Conservation (phyloP, 306 rosid genomes). For the Cicer cuneatum region DNA sequence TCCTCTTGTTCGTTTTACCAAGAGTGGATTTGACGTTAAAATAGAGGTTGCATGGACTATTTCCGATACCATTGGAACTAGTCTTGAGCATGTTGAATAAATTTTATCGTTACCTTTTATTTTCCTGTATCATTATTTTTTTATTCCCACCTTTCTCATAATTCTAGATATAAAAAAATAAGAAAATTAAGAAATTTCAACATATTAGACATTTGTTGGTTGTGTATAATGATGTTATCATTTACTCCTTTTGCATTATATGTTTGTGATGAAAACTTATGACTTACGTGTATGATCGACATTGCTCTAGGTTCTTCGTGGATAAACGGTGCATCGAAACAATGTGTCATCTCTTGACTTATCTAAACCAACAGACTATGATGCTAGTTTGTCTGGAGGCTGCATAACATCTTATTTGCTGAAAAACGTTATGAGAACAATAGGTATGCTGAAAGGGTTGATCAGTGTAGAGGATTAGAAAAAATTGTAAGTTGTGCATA, state of each 20-base stretch:
- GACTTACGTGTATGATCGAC: background rate
- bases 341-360: conserved; percentile 53
- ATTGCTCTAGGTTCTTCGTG: conserved; percentile 54
- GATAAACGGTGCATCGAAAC: conserved; percentile 53
- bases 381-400: conserved; percentile 84
- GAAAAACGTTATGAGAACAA: conserved; percentile 85
- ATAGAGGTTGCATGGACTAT: conserved; percentile 95
- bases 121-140: background rate
- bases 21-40: conserved; percentile 80
- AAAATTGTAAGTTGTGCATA: conserved; percentile 82
- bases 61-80: conserved; percentile 76
- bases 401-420: conserved; percentile 84
- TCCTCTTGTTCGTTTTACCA: conserved; percentile 71
- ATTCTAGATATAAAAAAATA: background rate
- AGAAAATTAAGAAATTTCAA: background rate
- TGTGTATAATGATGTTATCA: no score
- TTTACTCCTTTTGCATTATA: no score
- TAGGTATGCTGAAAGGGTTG: conserved; percentile 72
- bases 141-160: background rate
- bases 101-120: background rate
- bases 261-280: background rate
- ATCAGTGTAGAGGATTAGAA: conserved; percentile 86
- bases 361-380: conserved; percentile 82
- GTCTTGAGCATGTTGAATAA: background rate
- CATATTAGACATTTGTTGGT: background rate